Evolutionary conservation across 306 rosid genomes (phyloP).

Genomic region (Cucurbita argyrosperma): DNA sequence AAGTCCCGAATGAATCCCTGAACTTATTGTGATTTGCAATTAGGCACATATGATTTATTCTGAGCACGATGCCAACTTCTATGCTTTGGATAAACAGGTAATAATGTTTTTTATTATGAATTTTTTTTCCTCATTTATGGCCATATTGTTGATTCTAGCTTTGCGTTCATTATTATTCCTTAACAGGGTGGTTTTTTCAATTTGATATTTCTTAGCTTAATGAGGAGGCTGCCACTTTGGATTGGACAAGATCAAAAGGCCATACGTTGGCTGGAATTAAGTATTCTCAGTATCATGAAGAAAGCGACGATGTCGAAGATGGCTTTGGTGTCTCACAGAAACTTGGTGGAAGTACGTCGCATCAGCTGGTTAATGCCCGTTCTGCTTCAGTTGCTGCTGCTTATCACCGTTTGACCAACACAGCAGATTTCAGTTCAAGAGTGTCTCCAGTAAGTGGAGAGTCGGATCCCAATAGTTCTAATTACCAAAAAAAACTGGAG

Average conservation of each 20-base stretch:
- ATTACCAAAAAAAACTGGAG: constrained; percentile 27
- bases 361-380: constrained; percentile 42
- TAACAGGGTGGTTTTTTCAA: constrained; percentile 1
- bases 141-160: neutral
- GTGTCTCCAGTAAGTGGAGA: constrained; percentile 30
- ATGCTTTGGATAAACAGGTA: constrained; percentile 81
- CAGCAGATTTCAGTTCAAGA: constrained; percentile 19
- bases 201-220: constrained; percentile 40
- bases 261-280: constrained; percentile 50
- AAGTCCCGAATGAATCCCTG: constrained; percentile 1
- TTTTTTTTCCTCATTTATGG: neutral
- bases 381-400: constrained; percentile 78
- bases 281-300: constrained; percentile 34
- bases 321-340: constrained; percentile 33
- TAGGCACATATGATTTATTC: constrained; percentile 88
- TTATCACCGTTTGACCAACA: constrained; percentile 32
- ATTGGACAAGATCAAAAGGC: constrained; percentile 80
- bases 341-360: constrained; percentile 57
- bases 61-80: constrained; percentile 77
- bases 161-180: neutral
- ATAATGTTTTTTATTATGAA: neutral
- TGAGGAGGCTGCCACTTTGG: constrained; percentile 76
- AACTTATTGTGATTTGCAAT: neutral
- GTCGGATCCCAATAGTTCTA: constrained; percentile 24
- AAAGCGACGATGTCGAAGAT: constrained; percentile 21